Evolutionary conservation across 2,329 filamentous ascomycete genomes (phyloP), one percentile per base, ranked within the genome.

Genomic region (Aspergillus texensis): DNA sequence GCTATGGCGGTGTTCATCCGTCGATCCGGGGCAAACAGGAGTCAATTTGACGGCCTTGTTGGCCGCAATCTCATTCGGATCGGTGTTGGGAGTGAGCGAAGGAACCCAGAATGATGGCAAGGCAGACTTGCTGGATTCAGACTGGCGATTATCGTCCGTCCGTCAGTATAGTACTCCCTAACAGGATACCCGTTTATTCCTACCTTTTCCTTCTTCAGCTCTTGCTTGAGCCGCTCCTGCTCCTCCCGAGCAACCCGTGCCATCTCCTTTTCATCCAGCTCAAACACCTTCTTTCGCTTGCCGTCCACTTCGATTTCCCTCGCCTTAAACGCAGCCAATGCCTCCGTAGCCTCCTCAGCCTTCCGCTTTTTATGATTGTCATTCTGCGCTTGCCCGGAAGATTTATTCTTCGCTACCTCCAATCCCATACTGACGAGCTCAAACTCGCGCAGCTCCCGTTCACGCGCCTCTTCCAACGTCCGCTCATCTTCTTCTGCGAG

Each of bases 81-180:
- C 86, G 43, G 84, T 85, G 0, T 84, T 83, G 0, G 93, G 93
- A 0, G 91, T 96, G 62, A 94, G 86, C 0, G 91, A 92, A 0
- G 93, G 94, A 14, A 94, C 90, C 95, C 94, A 98, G 80, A 98
- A 98, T 0, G 93, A 96, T 0, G 93, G 92, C 0, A 97, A 80
- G 19, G 85, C 85, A 1, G 87, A 85, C 77, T 90, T 91, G 10
- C 85, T 82, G 3, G 88, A 85, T 73, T 88, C 78, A 60, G 75
- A 76, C 74, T 80, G 61, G 16, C 11, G 16, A 16, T 39, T 10
- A 30, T 57, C 24, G 62, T 30, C n/a, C 39, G 41, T 58, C n/a
- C 39, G 41, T 58, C n/a, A 55, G 52, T n/a, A 24, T 19, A 39
- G 32, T 34, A 24, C 21, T 26, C 2, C 52, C 10, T 2, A 16